phyloP scores from a whole-genome alignment of 148 eudicot species.

The Linanthus parryae region DNA sequence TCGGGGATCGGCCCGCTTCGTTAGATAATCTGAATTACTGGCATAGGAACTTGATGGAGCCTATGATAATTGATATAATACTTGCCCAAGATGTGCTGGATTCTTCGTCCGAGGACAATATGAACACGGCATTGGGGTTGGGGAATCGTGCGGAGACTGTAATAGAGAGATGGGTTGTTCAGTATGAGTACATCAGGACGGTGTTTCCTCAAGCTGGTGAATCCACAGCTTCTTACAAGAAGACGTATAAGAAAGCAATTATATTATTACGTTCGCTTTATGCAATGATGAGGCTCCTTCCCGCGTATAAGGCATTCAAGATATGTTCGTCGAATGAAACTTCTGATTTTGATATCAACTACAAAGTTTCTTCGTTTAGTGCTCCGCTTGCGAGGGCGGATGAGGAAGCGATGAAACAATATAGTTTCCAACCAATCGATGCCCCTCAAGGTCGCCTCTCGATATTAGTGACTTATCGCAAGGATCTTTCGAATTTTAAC shows the following conservation, averaged over 20 bases:
- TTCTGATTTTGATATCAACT: conserved; percentile 61
- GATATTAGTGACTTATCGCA: conserved; percentile 65
- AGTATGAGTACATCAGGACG: conserved; percentile 49
- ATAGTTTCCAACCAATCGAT: conserved; percentile 61
- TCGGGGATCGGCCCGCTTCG: conserved; percentile 87
- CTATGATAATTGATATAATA: conserved; percentile 81
- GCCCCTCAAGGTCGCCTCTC: conserved; percentile 77
- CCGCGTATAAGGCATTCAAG: conserved; percentile 69
- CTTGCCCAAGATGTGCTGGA: conserved; percentile 45
- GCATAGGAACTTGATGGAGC: conserved; percentile 89
- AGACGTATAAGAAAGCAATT: conserved; percentile 82
- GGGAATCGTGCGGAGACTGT: conserved; percentile 60
- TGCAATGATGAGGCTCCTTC: conserved; percentile 86
- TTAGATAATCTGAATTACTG: conserved; percentile 71
- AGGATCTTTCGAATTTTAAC: conserved; percentile 60
- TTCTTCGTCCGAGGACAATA: conserved; percentile 19
- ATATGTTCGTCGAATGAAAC: conserved; percentile 43
- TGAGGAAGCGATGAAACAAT: conserved; percentile 64
- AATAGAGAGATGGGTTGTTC: conserved; percentile 92
- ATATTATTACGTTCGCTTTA: conserved; percentile 73
- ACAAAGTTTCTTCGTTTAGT: conserved; percentile 74
- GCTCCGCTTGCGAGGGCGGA: conserved; percentile 75
- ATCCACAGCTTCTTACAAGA: conserved; percentile 56
- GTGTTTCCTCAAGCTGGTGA: conserved; percentile 41
- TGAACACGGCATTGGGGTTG: conserved; percentile 17